phyloP scores from a whole-genome alignment of 306 rosid genomes.

The Crataegus laevigata region DNA sequence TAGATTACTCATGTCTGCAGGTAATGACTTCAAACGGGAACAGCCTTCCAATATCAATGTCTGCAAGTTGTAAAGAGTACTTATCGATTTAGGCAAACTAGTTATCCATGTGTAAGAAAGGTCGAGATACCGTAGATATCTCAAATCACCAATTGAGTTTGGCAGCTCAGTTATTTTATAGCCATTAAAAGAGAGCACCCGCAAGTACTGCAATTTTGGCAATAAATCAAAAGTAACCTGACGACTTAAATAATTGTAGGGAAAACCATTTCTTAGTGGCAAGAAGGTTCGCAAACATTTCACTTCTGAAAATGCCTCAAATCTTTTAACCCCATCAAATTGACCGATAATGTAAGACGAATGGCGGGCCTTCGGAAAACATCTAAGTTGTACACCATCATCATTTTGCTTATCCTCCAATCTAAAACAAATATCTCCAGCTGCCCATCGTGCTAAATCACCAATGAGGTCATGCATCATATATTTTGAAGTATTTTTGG shows the following conservation, averaged over 20 bases:
- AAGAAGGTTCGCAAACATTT: background rate
- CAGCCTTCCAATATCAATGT: background rate
- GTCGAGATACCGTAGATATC: slow-evolving; percentile 18
- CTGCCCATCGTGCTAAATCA: slow-evolving; percentile 22
- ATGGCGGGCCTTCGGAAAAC: background rate
- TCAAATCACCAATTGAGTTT: slow-evolving; percentile 1
- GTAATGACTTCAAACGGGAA: accelerated
- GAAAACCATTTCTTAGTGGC: background rate
- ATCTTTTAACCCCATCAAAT: background rate
- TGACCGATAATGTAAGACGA: background rate
- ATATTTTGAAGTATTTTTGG: background rate
- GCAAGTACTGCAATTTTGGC: background rate
- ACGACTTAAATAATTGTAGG: background rate
- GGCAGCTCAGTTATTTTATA: background rate
- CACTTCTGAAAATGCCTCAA: background rate
- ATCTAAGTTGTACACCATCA: no score
- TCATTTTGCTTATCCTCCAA: background rate
- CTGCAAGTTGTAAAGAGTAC: background rate
- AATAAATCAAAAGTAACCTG: background rate
- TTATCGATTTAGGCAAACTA: background rate
- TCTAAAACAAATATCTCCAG: background rate
- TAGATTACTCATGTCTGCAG: background rate
- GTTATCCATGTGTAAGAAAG: background rate
- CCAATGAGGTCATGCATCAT: slow-evolving; percentile 37
- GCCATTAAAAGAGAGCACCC: slow-evolving; percentile 10